Percentiles rank a stretch among this genome's conserved stretches.
phyloP scores from a whole-genome alignment of 352 stramenopile species.

The Thalassiosira hispida region DNA sequence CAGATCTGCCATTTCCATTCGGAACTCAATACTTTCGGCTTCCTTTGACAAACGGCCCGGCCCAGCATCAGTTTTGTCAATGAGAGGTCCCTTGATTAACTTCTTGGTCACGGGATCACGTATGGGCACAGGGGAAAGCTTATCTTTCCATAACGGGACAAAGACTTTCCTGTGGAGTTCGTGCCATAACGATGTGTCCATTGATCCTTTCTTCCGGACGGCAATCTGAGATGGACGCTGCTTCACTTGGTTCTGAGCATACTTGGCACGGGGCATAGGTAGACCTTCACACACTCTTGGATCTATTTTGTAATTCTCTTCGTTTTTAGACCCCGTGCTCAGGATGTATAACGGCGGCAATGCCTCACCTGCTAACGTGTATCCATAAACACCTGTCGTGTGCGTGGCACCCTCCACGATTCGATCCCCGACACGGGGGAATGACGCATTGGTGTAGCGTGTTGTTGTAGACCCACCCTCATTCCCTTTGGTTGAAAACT shows the following conservation, averaged over 20 bases:
- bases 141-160: background rate
- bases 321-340: background rate
- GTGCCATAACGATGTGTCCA: slow-evolving; percentile 12
- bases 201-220: slow-evolving; percentile 3
- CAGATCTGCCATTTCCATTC: background rate
- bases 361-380: background rate
- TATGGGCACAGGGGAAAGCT: background rate
- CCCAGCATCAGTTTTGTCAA: slow-evolving; percentile 25
- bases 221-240: background rate
- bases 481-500: background rate
- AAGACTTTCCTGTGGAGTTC: background rate
- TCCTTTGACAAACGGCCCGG: slow-evolving; percentile 16
- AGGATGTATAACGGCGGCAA: slow-evolving; percentile 22
- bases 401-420: background rate
- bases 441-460: slow-evolving; percentile 1
- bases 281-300: background rate
- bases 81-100: slow-evolving; percentile 10
- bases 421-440: slow-evolving; percentile 7
- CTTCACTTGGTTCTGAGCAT: background rate
- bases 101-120: background rate
- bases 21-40: slow-evolving; percentile 4
- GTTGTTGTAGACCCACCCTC: background rate
- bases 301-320: slow-evolving; percentile 21
- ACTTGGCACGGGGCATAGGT: background rate
- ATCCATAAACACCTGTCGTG: slow-evolving; percentile 18